These are phyloP conservation scores for Yamadazyma spencermartinsiae DNA, from an alignment of 1,139 yeast genomes.

Conservation along the genomic window DNA sequence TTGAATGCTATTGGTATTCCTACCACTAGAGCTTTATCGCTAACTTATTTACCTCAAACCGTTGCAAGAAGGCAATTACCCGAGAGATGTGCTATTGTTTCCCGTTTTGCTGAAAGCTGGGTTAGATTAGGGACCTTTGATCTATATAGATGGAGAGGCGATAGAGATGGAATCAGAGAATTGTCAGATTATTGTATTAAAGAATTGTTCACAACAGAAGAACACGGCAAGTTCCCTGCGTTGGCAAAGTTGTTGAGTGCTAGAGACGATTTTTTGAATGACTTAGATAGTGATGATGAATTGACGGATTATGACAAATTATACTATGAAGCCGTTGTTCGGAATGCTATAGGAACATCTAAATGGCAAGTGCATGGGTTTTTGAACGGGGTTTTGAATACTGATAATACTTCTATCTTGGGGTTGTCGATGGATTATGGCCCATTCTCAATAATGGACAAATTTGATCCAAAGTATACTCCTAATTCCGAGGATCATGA, in stretches of 20 bases:
- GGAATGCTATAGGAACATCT: conserved; percentile 80
- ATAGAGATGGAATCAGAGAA: conserved; percentile 57
- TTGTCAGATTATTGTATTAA: conserved; percentile 75
- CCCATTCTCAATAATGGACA: conserved; percentile 88
- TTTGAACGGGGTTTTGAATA: conserved; percentile 89
- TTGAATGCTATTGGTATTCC: conserved; percentile 83
- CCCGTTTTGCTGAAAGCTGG: conserved; percentile 87
- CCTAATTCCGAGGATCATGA: conserved; percentile 87
- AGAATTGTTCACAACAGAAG: conserved; percentile 51
- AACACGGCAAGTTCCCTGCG: conserved; percentile 33
- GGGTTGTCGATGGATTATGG: conserved; percentile 94
- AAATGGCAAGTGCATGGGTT: conserved; percentile 92
- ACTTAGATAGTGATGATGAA: conserved; percentile 11
- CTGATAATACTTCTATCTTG: conserved; percentile 86
- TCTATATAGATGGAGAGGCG: conserved; percentile 72
- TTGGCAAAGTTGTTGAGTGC: conserved; percentile 21
- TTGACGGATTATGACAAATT: conserved; percentile 68
- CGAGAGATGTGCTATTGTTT: conserved; percentile 83
- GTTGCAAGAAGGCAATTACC: conserved; percentile 69
- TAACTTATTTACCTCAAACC: conserved; percentile 72
- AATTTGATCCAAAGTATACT: conserved; percentile 76
- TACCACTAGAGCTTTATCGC: conserved; percentile 76
- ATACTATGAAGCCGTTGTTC: conserved; percentile 64
- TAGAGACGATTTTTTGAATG: conserved; percentile 24
- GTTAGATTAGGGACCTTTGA: conserved; percentile 90